Evolutionary conservation across 352 stramenopile species (phyloP), one percentile per base, ranked within the genome.

Genomic region (Globisporangium megalacanthum): DNA sequence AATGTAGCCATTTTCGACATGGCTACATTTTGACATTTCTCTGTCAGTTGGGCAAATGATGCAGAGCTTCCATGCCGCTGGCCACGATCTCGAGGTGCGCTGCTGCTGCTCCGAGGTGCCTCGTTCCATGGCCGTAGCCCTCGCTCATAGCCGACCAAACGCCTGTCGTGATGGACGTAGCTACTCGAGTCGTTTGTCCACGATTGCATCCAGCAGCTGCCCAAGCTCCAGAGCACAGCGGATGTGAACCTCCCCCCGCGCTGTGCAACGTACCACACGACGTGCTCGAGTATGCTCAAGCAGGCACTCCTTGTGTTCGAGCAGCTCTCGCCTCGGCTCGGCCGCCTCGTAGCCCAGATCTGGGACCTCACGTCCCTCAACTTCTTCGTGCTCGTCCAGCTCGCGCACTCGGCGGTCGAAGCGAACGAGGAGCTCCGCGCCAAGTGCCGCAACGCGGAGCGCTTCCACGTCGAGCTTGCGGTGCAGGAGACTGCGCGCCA

Each of bases 301-400:
- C 54, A 86, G 25, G 63, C 73, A 20, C 64, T 86, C 20, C 46
- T 55, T 10, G 62, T 76, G 41, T 56, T 84, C n/a, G 67, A 66
- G 10, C 65, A 73, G 48, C 65, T 79, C 49, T 83, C 79, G 1
- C 79, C 76, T 10, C 67, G 74, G 10, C 44, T 86, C 48, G 72
- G 72, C 17, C 69, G 73, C 3, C 65, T 88, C 11, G 47, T 79
- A 1, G 69, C 70, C 10, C 79, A 87, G 51, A 64, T 87, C 25
- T 89, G 76, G 76, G 79, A 89, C 29, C 69, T 89, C 41, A 70
- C 69, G 17, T 81, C 76, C 13, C 66, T 86, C 66, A 86, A 86
- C 36, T 65, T 84, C 47, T 89, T 86, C 57, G 79, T 80, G 19
- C 58, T 86, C 49, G 58, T 88, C 5, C 75, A 85, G 54, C 60